Base-by-base conservation (phyloP, 306 rosid genomes). In the Amphicarpaea edgeworthii region DNA sequence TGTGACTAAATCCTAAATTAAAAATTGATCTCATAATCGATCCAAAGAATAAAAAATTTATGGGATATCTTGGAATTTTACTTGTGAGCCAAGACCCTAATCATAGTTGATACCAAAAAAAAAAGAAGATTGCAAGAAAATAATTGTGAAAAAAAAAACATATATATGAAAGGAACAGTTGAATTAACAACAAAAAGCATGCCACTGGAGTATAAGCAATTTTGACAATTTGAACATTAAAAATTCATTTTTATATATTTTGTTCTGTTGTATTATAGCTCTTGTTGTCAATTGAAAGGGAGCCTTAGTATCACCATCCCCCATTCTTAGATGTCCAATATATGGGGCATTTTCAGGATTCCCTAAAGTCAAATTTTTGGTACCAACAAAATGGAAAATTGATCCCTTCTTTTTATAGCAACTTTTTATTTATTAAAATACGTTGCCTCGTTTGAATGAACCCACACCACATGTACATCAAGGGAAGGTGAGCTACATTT, bases 391-490 rank as follows among this genome's bases (percentile, higher is more conserved):
- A n/a, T 9, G 73, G 30, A 76, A 64, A 63, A 32, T 21, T 6
- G 50, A 37, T 11, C 64, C 53, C 16, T 7, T 11, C 47, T 11
- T 30, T 74, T 16, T 19, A 60, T 16, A 57, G 9, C 68, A 3
- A 42, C 58, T 47, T 8, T 8, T 8, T 20, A 21, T 47, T 5
- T n/a, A n/a, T n/a, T n/a, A n/a, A n/a, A 41, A 58, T 49, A 62
- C 49, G 9, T 4, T 75, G 73, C 21, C 37, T 26, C 2, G 26
- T 77, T 75, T 67, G 55, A 77, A 77, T 42, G 75, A 55, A 77
- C n/a, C 49, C 60, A 77, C 60, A 42, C 67, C 42, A 51, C 40
- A 28, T n/a, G 16, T 8, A 54, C 11, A 30, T 45, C 21, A 15
- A 61, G 4, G 43, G 24, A 37, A 61, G 62, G 38, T 61, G 24